Evolutionary conservation across 768 basidiomycete genomes (phyloP).

Genomic region (Mycena amicta): DNA sequence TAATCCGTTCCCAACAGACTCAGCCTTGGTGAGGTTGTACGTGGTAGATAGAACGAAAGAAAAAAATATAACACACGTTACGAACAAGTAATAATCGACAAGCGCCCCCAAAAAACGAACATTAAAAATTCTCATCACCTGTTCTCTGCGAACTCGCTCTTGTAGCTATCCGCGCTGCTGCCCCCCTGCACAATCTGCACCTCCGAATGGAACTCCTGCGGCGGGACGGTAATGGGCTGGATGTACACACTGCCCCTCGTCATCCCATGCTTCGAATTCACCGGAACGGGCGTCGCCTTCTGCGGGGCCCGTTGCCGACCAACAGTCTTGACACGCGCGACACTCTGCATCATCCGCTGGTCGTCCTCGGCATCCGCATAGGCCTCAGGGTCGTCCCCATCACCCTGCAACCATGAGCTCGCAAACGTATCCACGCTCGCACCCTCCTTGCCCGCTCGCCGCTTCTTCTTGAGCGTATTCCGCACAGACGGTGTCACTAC

Average conservation of each 20-base stretch:
- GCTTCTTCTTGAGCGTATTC: constrained; percentile 20
- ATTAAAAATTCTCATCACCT: neutral
- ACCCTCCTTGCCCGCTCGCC: neutral
- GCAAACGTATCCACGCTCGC: constrained; percentile 19
- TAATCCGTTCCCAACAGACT: neutral
- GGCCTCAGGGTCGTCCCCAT: constrained; percentile 9
- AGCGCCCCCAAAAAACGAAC: neutral
- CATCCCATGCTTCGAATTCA: constrained; percentile 8
- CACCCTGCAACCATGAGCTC: constrained; percentile 22
- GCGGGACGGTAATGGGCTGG: constrained; percentile 22
- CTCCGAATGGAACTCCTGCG: constrained; percentile 8
- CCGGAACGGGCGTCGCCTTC: constrained; percentile 18
- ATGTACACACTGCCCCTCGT: constrained; percentile 22
- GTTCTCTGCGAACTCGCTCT: constrained; percentile 13
- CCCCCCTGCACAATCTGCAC: constrained; percentile 23
- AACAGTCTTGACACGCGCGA: constrained; percentile 19
- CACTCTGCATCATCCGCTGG: neutral
- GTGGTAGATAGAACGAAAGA: neutral
- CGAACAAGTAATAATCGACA: neutral
- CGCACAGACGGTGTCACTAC: constrained; percentile 3
- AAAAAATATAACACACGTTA: too few relatives aligned
- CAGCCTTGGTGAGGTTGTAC: neutral
- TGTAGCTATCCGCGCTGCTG: constrained; percentile 19
- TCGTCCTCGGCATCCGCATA: constrained; percentile 1
- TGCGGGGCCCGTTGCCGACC: constrained; percentile 17